Base-by-base conservation (phyloP, 306 rosid genomes). In the Herpetospermum pedunculosum region DNA sequence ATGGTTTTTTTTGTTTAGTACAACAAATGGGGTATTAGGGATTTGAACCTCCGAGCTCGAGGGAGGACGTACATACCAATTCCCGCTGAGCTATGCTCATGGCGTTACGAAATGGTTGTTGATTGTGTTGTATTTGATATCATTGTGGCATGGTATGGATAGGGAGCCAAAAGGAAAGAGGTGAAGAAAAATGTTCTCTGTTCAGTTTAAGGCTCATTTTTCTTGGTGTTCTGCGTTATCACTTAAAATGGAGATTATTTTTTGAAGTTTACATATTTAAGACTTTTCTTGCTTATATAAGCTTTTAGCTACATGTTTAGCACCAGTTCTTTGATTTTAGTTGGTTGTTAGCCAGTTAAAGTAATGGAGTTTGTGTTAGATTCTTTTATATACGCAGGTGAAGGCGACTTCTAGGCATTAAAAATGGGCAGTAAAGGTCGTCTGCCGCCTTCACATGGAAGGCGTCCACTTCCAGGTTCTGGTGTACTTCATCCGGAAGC, bases 391-490 rank as follows among this genome's bases (percentile, higher is more conserved):
- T 50, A 65, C 30, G 13, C 62, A 25, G 74, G 78, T 74, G n/a
- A 15, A n/a, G n/a, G n/a, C n/a, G n/a, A n/a, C n/a, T n/a, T 14
- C 29, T 35, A 4, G 54, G 75, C 77, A 41, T 52, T 75, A 21
- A 40, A 43, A 72, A 84, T 83, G 98, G 98, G 92, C 25, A 93
- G 98, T 81, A 93, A 90, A 81, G 98, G 98, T 63, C 86, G 96
- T 77, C 64, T 89, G 49, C 97, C 94, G 8, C 94, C 92, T 28
- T 79, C 81, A 35, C 98, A 89, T 76, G 23, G 78, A 41, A 80
- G 96, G 55, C 89, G 89, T 11, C 87, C 83, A 8, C 86, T 76
- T 35, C 96, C 84, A 0, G 97, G 92, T 15, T 88, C 88, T 35
- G 86, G 77, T 41, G 55, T 80, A 74, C 54, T 81, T 50, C 90